A percentile compares a stretch with the other conserved stretches of the same genome.
phyloP scores from a whole-genome alignment of 768 basidiomycete genomes.

The Tylopilus cervinicoccineus region DNA sequence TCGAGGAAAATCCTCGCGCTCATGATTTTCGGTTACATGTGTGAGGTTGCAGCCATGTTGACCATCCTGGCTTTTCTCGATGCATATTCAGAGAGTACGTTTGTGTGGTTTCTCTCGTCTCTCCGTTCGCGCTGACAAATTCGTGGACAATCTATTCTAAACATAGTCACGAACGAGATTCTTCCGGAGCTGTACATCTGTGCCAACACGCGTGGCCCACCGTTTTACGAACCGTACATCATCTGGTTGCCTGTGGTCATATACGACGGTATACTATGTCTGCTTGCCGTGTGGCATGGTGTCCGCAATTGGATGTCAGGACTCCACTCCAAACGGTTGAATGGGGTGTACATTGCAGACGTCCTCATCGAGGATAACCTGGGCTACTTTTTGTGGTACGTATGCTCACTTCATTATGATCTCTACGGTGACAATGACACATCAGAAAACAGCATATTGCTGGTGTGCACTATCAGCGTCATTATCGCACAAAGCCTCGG shows the following conservation, averaged over 20 bases:
- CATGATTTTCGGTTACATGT: conserved; percentile 10
- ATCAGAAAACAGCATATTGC: conserved; percentile 7
- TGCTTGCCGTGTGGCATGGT: conserved; percentile 4
- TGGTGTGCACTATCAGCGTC: conserved; percentile 3
- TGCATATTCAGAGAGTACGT: conserved; percentile 3
- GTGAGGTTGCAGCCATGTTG: conserved; percentile 9
- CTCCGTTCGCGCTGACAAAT: not conserved
- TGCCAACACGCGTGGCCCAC: not conserved
- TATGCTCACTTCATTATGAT: not conserved
- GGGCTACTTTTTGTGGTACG: conserved; percentile 17
- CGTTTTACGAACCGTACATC: not conserved
- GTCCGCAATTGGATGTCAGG: not conserved
- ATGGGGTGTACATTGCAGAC: conserved; percentile 3
- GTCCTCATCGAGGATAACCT: conserved; percentile 12
- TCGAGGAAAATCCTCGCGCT: conserved; percentile 10
- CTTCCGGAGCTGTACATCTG: conserved; percentile 3
- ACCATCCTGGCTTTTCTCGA: conserved; percentile 6
- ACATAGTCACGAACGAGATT: conserved; percentile 9
- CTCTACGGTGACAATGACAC: not conserved
- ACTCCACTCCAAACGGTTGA: not conserved
- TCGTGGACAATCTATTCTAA: not conserved
- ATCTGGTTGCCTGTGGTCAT: conserved; percentile 8
- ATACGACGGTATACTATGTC: conserved; percentile 8
- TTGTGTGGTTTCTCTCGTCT: not conserved
- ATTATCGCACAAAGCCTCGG: conserved; percentile 1